Evolutionary conservation across 176 grass and related monocot species (phyloP).

Genomic region (Avena eriantha): DNA sequence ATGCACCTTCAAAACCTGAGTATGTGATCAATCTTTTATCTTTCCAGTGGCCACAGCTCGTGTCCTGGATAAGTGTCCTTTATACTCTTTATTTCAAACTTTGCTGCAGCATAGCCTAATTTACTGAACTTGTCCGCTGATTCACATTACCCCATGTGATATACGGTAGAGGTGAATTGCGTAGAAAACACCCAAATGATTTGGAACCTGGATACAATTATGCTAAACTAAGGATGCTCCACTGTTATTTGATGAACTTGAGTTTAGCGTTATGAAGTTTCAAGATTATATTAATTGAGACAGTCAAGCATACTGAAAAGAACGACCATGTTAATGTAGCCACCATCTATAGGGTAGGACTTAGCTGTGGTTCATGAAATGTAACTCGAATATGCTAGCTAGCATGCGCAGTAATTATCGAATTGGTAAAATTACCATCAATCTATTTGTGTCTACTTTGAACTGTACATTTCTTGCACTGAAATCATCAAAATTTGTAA

Average conservation of each 20-base stretch:
- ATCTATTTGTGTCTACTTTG: background rate
- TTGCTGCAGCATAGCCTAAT: slow-evolving; percentile 1
- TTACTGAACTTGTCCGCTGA: background rate
- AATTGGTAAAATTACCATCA: background rate
- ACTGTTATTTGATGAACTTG: background rate
- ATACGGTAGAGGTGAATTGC: background rate
- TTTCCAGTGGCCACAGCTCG: background rate
- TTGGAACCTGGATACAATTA: background rate
- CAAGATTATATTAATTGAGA: slow-evolving; percentile 6
- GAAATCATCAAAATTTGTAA: background rate
- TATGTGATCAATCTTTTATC: slow-evolving; percentile 45
- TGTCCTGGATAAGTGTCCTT: slow-evolving; percentile 5
- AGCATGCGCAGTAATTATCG: no score
- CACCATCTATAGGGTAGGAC: background rate
- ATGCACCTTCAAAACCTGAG: slow-evolving; percentile 80
- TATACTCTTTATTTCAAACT: slow-evolving; percentile 7
- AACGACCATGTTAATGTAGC: background rate
- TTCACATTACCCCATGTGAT: background rate
- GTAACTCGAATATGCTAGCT: background rate
- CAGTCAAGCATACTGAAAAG: background rate
- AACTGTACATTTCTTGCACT: background rate
- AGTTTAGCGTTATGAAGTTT: background rate
- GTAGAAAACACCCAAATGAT: slow-evolving; percentile 25
- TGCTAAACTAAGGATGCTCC: background rate
- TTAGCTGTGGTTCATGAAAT: background rate